Evolutionary conservation across 2,329 filamentous ascomycete species (phyloP).

Genomic region (Aspergillus costaricaensis): DNA sequence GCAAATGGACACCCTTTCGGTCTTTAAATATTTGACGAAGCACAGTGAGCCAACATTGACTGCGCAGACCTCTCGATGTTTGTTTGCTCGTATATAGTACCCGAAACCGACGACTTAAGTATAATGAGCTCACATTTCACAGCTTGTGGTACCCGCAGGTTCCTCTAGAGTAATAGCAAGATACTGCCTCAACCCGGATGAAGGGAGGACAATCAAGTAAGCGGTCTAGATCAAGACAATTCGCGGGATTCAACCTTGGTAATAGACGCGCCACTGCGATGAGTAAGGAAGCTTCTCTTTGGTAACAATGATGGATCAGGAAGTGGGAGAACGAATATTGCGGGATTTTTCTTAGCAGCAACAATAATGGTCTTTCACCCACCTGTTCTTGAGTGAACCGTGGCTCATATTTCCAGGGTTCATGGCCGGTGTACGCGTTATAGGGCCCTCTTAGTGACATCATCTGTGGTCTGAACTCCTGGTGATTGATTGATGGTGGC

Average conservation of each 20-base stretch:
- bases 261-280: not conserved
- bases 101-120: not conserved
- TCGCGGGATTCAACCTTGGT: not conserved
- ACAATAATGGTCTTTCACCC: not conserved
- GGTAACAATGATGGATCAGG: not conserved
- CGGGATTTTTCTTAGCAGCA: constrained; percentile 6
- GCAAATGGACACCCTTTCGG: no score
- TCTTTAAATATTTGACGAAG: no score
- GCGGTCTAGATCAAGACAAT: not conserved
- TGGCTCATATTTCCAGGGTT: constrained; percentile 11
- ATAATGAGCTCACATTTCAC: not conserved
- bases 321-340: not conserved
- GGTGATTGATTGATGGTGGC: not conserved
- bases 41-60: no score
- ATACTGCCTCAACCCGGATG: constrained; percentile 44
- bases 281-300: not conserved
- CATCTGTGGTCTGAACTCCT: not conserved
- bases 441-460: constrained; percentile 11
- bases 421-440: constrained; percentile 4
- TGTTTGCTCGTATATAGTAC: no score
- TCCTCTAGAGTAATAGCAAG: constrained; percentile 35
- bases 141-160: not conserved
- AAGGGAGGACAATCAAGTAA: constrained; percentile 25
- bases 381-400: not conserved
- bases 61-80: no score